Evolutionary conservation across 331 rosid genomes (phyloP).

Genomic region (Quercus phellos): DNA sequence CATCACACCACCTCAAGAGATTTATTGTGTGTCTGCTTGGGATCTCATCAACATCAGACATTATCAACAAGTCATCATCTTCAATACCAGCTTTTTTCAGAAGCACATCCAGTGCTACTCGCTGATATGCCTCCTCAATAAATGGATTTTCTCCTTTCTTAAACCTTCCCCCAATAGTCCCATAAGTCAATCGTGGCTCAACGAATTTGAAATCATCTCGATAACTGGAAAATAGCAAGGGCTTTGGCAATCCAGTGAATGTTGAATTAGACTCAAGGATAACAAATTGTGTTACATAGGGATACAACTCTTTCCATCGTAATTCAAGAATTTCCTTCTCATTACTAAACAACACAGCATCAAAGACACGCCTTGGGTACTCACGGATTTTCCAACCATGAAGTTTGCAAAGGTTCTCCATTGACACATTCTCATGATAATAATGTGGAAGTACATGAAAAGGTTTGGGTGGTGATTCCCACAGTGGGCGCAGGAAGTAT

Average conservation of each 20-base stretch:
- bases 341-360: constrained; percentile 91
- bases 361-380: constrained; percentile 88
- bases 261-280: constrained; percentile 93
- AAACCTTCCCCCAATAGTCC: constrained; percentile 70
- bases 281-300: constrained; percentile 77
- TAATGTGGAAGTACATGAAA: constrained; percentile 81
- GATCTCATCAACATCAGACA: constrained; percentile 98
- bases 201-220: constrained; percentile 60
- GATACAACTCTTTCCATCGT: constrained; percentile 87
- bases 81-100: constrained; percentile 81
- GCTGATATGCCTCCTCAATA: constrained; percentile 90
- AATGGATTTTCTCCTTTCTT: constrained; percentile 91
- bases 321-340: constrained; percentile 83
- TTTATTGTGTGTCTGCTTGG: constrained; percentile 90
- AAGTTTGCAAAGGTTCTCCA: constrained; percentile 84
- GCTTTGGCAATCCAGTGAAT: constrained; percentile 73
- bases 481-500: constrained; percentile 89
- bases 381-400: constrained; percentile 93
- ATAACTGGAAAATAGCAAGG: constrained; percentile 52
- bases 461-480: constrained; percentile 91
- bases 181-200: constrained; percentile 76
- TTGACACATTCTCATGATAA: constrained; percentile 66
- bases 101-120: constrained; percentile 77
- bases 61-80: constrained; percentile 90
- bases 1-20: constrained; percentile 93